Evolutionary conservation across 2,329 filamentous ascomycete species (phyloP).

Genomic region (Shiraia bambusicola): DNA sequence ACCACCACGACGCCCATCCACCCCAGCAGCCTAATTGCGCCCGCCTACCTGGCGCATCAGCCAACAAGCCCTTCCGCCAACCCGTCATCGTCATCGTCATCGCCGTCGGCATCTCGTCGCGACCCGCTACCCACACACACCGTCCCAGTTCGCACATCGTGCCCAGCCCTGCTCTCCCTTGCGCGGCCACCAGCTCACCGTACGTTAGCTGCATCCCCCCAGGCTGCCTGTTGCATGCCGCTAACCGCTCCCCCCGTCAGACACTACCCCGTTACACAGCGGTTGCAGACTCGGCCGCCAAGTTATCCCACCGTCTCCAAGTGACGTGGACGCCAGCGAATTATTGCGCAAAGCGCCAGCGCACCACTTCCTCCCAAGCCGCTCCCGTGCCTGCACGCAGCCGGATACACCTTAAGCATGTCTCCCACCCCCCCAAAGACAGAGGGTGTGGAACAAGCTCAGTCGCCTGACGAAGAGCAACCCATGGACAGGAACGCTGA

Average conservation of each 20-base stretch:
- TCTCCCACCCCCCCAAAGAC: constrained; percentile 91
- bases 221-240: constrained; percentile 30
- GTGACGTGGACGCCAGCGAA: constrained; percentile 47
- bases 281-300: constrained; percentile 41
- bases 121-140: constrained; percentile 6
- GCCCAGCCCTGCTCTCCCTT: constrained; percentile 10
- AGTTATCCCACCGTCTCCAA: constrained; percentile 30
- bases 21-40: too few species aligned
- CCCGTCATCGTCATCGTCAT: constrained; percentile 3
- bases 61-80: background rate
- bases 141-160: constrained; percentile 19
- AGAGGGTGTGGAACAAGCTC: constrained; percentile 83
- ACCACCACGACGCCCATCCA: constrained; percentile 3
- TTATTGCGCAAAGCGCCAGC: constrained; percentile 39
- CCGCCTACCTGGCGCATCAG: too few species aligned
- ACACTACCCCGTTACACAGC: constrained; percentile 32
- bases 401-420: constrained; percentile 58
- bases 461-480: constrained; percentile 90
- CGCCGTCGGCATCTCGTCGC: constrained; percentile 7
- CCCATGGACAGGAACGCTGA: constrained; percentile 84
- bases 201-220: constrained; percentile 25
- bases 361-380: constrained; percentile 50
- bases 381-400: too few species aligned
- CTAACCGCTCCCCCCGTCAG: constrained; percentile 36
- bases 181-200: constrained; percentile 10